Evolutionary conservation across 768 basidiomycete species (phyloP).

Genomic region (Tylopilus vinaceipallidus): DNA sequence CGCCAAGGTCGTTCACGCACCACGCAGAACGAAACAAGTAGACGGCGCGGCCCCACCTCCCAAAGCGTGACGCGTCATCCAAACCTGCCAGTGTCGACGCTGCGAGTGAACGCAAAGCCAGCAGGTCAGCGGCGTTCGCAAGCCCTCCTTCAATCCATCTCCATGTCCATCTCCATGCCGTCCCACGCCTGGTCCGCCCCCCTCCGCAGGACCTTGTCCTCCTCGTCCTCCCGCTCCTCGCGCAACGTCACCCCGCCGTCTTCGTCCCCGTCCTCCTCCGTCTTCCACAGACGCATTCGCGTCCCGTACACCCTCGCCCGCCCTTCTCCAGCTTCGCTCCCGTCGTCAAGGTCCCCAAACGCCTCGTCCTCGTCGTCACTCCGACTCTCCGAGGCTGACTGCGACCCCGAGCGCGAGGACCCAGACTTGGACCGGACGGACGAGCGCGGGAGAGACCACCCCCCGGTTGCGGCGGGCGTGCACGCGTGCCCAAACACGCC

Average conservation of each 20-base stretch:
- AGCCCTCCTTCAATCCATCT: conserved; percentile 22
- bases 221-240: conserved; percentile 1
- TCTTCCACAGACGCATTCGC: neutral
- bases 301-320: neutral
- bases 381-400: conserved; percentile 34
- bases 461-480: conserved; percentile 33
- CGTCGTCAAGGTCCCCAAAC: neutral
- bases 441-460: conserved; percentile 56
- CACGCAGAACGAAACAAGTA: too few species aligned
- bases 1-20: too few species aligned
- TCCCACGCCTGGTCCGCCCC: conserved; percentile 34
- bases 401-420: conserved; percentile 35
- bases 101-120: too few species aligned
- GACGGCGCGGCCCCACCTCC: too few species aligned
- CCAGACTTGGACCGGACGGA: conserved; percentile 44
- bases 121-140: too few species aligned
- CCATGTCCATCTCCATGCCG: conserved; percentile 55
- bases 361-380: conserved; percentile 34
- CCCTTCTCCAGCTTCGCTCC: neutral
- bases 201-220: neutral
- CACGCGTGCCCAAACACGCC: neutral
- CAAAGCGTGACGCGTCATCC: too few species aligned
- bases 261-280: neutral
- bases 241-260: neutral
- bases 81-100: too few species aligned